Evolutionary conservation across 106 monocot genomes (phyloP), one percentile per base, ranked within the genome.

Genomic region (Vanilla planifolia): DNA sequence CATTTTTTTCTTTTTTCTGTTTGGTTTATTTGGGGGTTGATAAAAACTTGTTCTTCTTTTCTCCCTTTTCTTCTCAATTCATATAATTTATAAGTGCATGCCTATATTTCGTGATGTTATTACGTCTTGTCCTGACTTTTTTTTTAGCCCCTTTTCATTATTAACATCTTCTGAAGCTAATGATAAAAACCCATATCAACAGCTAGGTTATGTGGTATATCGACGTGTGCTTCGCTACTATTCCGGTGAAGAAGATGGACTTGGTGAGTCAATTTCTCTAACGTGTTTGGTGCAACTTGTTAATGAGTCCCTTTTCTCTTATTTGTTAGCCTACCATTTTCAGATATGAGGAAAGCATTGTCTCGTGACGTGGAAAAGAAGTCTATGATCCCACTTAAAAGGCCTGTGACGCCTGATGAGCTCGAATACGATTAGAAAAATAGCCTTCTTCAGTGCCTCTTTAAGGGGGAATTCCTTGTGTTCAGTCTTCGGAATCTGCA

Each of bases 241-340:
- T 64, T 98, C 98, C n/a, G 98, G 98, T 4, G 98, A 99, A 75
- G 98, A 98, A 75, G 98, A 99, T 72, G 98, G 88, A 29, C 68
- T 99, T 44, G 98, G 98, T 99, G 70, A 78, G 73, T 68, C 1
- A 37, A 5, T 24, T 6, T 13, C 45, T 17, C n/a, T n/a, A 9
- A 7, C 11, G 40, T 48, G 8, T 48, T 0, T 0, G 3, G 48
- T 0, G 0, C 48, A 48, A 48, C 20, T 22, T 48, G 17, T 15
- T 26, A 8, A 9, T 51, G 7, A 27, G 27, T 14, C 6, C 19
- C 9, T 51, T 28, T 27, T 10, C 11, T 29, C 14, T 14, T 52
- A 29, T 52, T 46, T 14, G 19, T 27, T 8, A 26, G 26, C 30
- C 15, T 9, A 14, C 2, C 41, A 30, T 73, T 62, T 69, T 41